Percentiles rank a stretch among this genome's conserved stretches.
Evolutionary conservation across 1,284 basidiomycete genomes (phyloP).

Genomic region (Melampsora larici-populina): DNA sequence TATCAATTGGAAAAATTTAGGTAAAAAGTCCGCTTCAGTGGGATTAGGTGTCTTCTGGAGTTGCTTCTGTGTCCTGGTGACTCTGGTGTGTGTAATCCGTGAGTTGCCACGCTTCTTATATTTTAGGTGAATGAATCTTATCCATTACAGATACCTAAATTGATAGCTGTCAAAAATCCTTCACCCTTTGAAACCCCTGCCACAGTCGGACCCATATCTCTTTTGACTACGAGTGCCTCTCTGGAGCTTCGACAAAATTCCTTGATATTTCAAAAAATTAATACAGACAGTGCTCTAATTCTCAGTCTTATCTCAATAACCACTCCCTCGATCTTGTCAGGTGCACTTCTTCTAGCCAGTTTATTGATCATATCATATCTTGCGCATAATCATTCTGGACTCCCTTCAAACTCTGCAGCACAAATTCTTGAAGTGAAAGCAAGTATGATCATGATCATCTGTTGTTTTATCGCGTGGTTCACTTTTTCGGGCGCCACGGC

Average conservation of each 20-base stretch:
- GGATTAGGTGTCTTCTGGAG: slow-evolving; percentile 6
- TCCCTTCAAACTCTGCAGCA: slow-evolving; percentile 15
- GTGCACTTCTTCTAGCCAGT: slow-evolving; percentile 5
- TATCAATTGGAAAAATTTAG: slow-evolving; percentile 18
- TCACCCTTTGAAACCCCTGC: no score
- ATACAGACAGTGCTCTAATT: slow-evolving; percentile 1
- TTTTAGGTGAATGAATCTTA: background rate
- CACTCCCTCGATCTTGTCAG: slow-evolving; percentile 4
- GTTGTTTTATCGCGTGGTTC: slow-evolving; percentile 32
- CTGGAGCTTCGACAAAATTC: slow-evolving; percentile 9
- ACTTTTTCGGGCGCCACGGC: background rate
- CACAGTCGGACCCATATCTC: slow-evolving; percentile 12
- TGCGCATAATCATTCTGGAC: slow-evolving; percentile 11
- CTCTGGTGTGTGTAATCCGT: slow-evolving; percentile 3
- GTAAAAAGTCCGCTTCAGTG: slow-evolving; percentile 1
- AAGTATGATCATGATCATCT: slow-evolving; percentile 15
- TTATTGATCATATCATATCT: slow-evolving; percentile 28
- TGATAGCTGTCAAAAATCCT: no score
- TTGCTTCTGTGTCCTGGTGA: slow-evolving; percentile 12
- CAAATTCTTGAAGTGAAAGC: slow-evolving; percentile 12
- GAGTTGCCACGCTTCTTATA: background rate
- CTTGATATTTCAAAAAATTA: slow-evolving; percentile 2
- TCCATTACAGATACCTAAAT: background rate
- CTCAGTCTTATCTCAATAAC: slow-evolving; percentile 27
- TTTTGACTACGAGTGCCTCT: slow-evolving; percentile 16